Evolutionary conservation across 75 land plant species (phyloP), one percentile per base, ranked within the genome.

Genomic region (Picea glauca): DNA sequence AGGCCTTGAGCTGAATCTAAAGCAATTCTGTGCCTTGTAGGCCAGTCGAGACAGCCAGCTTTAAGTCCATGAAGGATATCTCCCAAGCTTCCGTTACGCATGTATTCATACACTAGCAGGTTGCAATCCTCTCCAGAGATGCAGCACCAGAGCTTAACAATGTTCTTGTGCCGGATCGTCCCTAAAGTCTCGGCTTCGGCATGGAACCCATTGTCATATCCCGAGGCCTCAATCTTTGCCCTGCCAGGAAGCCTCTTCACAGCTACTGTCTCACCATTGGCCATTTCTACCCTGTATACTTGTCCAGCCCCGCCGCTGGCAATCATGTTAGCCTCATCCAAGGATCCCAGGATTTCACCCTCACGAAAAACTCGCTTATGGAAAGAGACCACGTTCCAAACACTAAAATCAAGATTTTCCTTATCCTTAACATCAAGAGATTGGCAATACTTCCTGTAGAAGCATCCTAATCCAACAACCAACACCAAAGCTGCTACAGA

Each of bases 51-150:
- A 62, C 83, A n/a, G 31, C 33, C 9, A 32, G 70, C 26, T n/a
- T 60, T 58, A 35, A 68, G 70, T 43, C 77, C 77, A 61, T 83
- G 86, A 78, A 86, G 64, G 20, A 79, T 32, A 12, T 86, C 86
- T 26, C 82, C 82, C 67, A 85, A 62, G 79, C 82, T 80, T 40
- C 87, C 86, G 68, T 86, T 84, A 3, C 79, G 82, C 87, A 86
- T 86, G 68, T 77, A 83, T 78, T 86, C 87, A 46, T 86, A 86
- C 13, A 86, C 81, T 58, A 86, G 82, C 15, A 86, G 67, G 32
- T 77, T 86, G 58, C 66, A 66, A 40, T 86, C 87, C 59, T 61
- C 60, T 26, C 80, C 72, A 18, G 87, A 74, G 62, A 86, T 84
- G 31, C 78, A 80, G 31, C 86, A 78, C 81, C 80, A 70, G 32